These are phyloP conservation scores for Chlorociboria aeruginascens DNA, from an alignment of 495 filamentous ascomycete species.

Conservation along the genomic window DNA sequence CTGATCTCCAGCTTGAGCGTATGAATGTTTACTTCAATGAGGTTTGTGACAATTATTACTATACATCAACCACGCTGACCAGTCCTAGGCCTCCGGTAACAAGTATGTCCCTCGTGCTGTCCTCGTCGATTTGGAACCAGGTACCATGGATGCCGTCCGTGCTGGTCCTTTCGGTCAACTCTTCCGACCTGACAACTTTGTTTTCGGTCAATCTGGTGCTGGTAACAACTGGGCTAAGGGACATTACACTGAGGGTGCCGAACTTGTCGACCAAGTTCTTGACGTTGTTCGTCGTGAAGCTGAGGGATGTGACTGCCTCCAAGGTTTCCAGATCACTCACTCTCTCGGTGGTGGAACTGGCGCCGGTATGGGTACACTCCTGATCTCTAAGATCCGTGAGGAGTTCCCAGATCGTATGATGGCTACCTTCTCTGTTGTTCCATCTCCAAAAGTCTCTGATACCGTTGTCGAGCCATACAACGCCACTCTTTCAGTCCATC, in stretches of 20 bases:
- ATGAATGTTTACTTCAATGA: slow-evolving; percentile 99
- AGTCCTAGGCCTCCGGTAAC: slow-evolving; percentile 70
- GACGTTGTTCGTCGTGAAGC: slow-evolving; percentile 99
- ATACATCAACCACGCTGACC: slow-evolving; percentile 8
- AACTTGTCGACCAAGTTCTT: slow-evolving; percentile 95
- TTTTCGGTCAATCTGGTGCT: slow-evolving; percentile 98
- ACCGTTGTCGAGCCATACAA: slow-evolving; percentile 99
- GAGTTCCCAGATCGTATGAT: slow-evolving; percentile 99
- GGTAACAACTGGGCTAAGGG: slow-evolving; percentile 99
- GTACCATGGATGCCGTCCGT: slow-evolving; percentile 99
- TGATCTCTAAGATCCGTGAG: slow-evolving; percentile 99
- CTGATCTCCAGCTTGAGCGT: slow-evolving; percentile 97
- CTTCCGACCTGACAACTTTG: slow-evolving; percentile 99
- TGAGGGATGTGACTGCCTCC: slow-evolving; percentile 97
- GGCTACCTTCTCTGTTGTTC: slow-evolving; percentile 99
- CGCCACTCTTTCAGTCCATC: slow-evolving; percentile 96
- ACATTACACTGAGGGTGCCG: slow-evolving; percentile 99
- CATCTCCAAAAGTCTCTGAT: slow-evolving; percentile 99
- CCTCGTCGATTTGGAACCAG: slow-evolving; percentile 97
- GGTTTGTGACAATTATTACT: slow-evolving; percentile 38
- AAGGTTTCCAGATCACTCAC: slow-evolving; percentile 99
- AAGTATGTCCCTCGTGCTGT: slow-evolving; percentile 99
- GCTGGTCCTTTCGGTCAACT: slow-evolving; percentile 98
- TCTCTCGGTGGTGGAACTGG: slow-evolving; percentile 99
- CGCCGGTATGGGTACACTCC: slow-evolving; percentile 98